A percentile compares a stretch with the other conserved stretches of the same genome.
Evolutionary conservation across 441 rosid genomes (phyloP).

Genomic region (Geranium incanum): DNA sequence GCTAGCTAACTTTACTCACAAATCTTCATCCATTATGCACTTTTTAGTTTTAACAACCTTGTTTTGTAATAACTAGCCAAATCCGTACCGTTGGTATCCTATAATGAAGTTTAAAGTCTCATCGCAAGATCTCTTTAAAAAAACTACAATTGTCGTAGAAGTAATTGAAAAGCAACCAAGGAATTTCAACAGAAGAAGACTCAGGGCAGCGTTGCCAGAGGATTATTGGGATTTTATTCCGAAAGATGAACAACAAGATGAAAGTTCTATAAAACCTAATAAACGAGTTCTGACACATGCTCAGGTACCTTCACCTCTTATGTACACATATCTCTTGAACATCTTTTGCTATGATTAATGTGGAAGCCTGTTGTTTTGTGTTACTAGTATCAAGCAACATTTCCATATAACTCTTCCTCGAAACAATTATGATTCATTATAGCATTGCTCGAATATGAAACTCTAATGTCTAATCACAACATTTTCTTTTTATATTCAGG

Average conservation of each 20-base stretch:
- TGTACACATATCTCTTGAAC: slow-evolving; percentile 3
- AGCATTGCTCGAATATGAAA: not conserved
- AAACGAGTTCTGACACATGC: slow-evolving; percentile 61
- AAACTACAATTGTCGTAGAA: slow-evolving; percentile 60
- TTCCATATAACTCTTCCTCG: not conserved
- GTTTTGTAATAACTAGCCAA: slow-evolving; percentile 39
- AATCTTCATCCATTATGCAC: slow-evolving; percentile 15
- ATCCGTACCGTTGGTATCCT: slow-evolving; percentile 53
- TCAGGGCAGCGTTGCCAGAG: slow-evolving; percentile 34
- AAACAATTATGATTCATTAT: not conserved
- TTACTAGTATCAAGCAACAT: not conserved
- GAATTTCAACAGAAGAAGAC: slow-evolving; percentile 32
- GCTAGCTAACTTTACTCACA: slow-evolving; percentile 25
- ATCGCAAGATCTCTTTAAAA: slow-evolving; percentile 49
- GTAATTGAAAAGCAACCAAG: slow-evolving; percentile 36
- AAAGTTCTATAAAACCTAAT: slow-evolving; percentile 41
- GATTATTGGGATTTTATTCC: slow-evolving; percentile 85
- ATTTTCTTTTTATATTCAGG: not conserved
- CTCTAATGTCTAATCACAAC: not conserved
- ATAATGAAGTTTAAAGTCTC: slow-evolving; percentile 67
- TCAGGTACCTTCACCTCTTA: slow-evolving; percentile 45
- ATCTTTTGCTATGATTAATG: not conserved
- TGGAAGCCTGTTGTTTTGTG: not conserved
- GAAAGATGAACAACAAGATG: slow-evolving; percentile 49
- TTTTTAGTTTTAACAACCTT: slow-evolving; percentile 16